Evolutionary conservation across 169 alveolate genomes (phyloP), one percentile per base, ranked within the genome.

Genomic region (Plasmodium billcollinsi): DNA sequence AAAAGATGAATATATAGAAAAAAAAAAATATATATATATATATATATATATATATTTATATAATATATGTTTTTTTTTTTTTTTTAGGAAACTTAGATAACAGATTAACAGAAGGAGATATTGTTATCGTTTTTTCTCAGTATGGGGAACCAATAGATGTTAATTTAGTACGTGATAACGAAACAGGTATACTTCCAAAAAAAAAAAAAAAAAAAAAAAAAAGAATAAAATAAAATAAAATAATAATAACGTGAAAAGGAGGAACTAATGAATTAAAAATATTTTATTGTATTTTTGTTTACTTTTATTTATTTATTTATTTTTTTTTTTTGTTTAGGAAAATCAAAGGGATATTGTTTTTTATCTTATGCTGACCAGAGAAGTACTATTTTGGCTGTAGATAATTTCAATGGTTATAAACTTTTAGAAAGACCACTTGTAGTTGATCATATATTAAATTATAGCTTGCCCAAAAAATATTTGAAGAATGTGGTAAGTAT

Each of bases 331-430:
- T 14, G 15, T 21, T 26, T 66, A 94, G 96, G 96, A 20, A 89
- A 74, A 74, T 95, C 98, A 11, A 98, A 96, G 88, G 99, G 99
- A 8, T 99, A 96, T 91, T 98, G 99, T 58, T 98, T 98, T 94
- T 80, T 99, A n/a, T 98, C 98, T 2, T 99, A 99, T 89, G 98
- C 95, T 88, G 99, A 99, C 93, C 98, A 99, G 93, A 93, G 99
- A 83, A 95, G 99, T 59, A 98, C 99, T 0, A 92, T 99, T n/a
- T 95, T 99, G 88, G 99, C 99, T n/a, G 99, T 99, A 4, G 99
- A 99, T 93, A 99, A 99, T 91, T 96, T 98, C 62, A 98, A 98
- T 93, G 99, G 99, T 59, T 96, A 95, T 90, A 90, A 94, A 29
- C 93, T 96, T 72, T 89, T 97, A 73, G 99, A 98, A 20, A 93